Percentiles rank a stretch among this genome's conserved stretches.
Conservation (phyloP, 768 basidiomycete genomes). For the Butyriboletus loyo region DNA sequence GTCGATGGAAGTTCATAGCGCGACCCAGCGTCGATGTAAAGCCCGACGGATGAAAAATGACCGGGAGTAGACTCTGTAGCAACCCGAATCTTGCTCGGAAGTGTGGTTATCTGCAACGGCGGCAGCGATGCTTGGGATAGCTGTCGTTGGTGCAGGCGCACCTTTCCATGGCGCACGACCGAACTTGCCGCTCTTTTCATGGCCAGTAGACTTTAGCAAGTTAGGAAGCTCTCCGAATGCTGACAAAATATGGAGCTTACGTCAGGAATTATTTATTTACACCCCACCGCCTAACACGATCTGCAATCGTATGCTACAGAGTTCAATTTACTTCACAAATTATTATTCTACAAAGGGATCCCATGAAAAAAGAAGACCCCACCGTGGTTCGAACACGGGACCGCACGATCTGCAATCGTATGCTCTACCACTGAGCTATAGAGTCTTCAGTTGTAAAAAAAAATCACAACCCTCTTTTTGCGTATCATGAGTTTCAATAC, state of each 20-base stretch:
- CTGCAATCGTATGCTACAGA: slow-evolving; percentile 59
- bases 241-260: slow-evolving; percentile 1
- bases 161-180: slow-evolving; percentile 37
- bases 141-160: slow-evolving; percentile 21
- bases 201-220: slow-evolving; percentile 5
- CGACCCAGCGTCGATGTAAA: slow-evolving; percentile 92
- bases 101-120: slow-evolving; percentile 68
- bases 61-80: slow-evolving; percentile 89
- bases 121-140: slow-evolving; percentile 28
- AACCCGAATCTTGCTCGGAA: slow-evolving; percentile 89
- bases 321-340: too few relatives aligned
- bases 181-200: slow-evolving; percentile 43
- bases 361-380: slow-evolving; percentile 40
- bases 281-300: slow-evolving; percentile 52
- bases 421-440: slow-evolving; percentile 53
- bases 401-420: slow-evolving; percentile 57
- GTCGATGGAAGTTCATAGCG: slow-evolving; percentile 76
- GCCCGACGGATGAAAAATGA: slow-evolving; percentile 90
- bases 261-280: neutral
- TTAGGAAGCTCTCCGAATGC: neutral
- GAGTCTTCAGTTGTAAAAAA: slow-evolving; percentile 5
- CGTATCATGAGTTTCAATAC: too few relatives aligned
- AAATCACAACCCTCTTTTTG: too few relatives aligned
- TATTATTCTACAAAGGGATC: too few relatives aligned
- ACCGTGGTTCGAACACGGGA: slow-evolving; percentile 60